These are phyloP conservation scores for Magnusiomyces paraingens DNA, from an alignment of 1,139 yeast genomes.

Conservation along the genomic window DNA sequence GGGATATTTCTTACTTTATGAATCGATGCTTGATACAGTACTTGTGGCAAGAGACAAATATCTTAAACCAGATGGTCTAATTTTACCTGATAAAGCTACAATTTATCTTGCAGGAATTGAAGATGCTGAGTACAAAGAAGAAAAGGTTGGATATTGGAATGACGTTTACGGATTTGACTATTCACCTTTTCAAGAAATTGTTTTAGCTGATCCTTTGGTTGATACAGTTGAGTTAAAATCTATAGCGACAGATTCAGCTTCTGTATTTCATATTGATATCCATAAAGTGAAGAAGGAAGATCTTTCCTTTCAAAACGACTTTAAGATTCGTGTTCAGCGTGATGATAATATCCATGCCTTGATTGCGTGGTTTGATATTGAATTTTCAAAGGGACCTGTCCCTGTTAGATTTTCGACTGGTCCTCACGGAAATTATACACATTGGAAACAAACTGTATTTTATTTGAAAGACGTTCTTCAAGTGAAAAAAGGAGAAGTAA, in stretches of 20 bases:
- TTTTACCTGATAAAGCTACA: slow-evolving; percentile 91
- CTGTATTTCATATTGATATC: slow-evolving; percentile 77
- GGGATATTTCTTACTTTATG: slow-evolving; percentile 96
- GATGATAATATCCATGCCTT: slow-evolving; percentile 83
- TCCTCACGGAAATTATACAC: slow-evolving; percentile 41
- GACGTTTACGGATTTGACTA: slow-evolving; percentile 96
- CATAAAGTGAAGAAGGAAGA: slow-evolving; percentile 83
- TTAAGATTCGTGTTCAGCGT: slow-evolving; percentile 65
- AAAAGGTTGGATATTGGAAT: slow-evolving; percentile 92
- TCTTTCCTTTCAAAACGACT: slow-evolving; percentile 63
- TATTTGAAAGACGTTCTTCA: slow-evolving; percentile 79
- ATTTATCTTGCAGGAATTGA: slow-evolving; percentile 91
- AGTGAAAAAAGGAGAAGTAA: slow-evolving; percentile 66
- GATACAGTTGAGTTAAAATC: slow-evolving; percentile 81
- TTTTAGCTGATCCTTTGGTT: slow-evolving; percentile 90
- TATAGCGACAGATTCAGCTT: slow-evolving; percentile 64
- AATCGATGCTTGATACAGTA: slow-evolving; percentile 97
- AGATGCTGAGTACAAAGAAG: slow-evolving; percentile 89
- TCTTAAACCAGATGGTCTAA: slow-evolving; percentile 78
- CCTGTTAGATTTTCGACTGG: slow-evolving; percentile 41
- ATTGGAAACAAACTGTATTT: slow-evolving; percentile 96
- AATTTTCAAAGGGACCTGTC: slow-evolving; percentile 51
- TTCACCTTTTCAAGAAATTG: slow-evolving; percentile 61
- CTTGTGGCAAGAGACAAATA: slow-evolving; percentile 89
- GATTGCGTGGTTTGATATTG: slow-evolving; percentile 93